Conservation (phyloP, 805 yeast species). For the Spathaspora sp. region DNA sequence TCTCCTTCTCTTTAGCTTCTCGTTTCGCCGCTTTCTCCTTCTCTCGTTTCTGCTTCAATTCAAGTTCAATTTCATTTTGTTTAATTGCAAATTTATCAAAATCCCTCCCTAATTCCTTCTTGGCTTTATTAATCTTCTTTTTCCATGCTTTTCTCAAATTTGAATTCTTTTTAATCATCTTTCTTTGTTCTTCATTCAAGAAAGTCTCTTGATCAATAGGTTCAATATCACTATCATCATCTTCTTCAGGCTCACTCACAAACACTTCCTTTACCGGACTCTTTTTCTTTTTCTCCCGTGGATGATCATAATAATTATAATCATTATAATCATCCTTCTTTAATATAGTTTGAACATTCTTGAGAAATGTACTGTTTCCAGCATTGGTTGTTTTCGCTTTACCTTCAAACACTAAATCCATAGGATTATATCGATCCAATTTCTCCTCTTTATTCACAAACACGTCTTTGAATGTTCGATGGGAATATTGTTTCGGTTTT, state of each 20-base stretch:
- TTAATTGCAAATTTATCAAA: slow-evolving; percentile 16
- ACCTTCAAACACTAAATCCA: slow-evolving; percentile 36
- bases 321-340: slow-evolving; percentile 28
- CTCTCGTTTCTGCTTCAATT: slow-evolving; percentile 5
- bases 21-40: slow-evolving; percentile 1
- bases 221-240: slow-evolving; percentile 15
- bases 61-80: slow-evolving; percentile 10
- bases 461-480: slow-evolving; percentile 36
- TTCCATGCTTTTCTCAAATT: slow-evolving; percentile 5
- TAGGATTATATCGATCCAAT: slow-evolving; percentile 31
- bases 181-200: slow-evolving; percentile 9
- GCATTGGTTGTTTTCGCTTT: slow-evolving; percentile 15
- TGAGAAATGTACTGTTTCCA: slow-evolving; percentile 20
- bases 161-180: slow-evolving; percentile 3
- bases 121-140: slow-evolving; percentile 18
- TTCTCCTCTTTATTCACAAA: slow-evolving; percentile 29
- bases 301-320: slow-evolving; percentile 32
- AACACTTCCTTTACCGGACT: slow-evolving; percentile 16
- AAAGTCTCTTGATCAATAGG: slow-evolving; percentile 7
- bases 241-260: slow-evolving; percentile 11
- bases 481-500: slow-evolving; percentile 36
- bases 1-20: background rate
- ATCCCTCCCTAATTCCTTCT: slow-evolving; percentile 22
- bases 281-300: slow-evolving; percentile 1
- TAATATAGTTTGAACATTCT: slow-evolving; percentile 23